Base-by-base conservation (phyloP, 768 basidiomycete genomes). In the Tephrocybe sp. region DNA sequence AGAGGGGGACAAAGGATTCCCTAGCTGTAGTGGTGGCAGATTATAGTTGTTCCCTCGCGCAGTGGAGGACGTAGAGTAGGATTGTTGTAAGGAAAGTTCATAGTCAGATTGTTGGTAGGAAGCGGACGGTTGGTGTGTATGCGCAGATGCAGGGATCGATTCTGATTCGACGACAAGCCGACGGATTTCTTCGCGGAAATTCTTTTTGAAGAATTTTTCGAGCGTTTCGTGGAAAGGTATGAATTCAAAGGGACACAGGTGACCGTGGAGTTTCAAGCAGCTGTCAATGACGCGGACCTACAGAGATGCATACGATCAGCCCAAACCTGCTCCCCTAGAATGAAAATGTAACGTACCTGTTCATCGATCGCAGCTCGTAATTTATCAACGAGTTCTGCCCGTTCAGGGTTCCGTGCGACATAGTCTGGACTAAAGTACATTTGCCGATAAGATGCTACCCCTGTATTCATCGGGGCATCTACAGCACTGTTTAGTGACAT, bases 161-260 rank as follows among this genome's bases (percentile, higher is more conserved):
- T 84, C 83, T 14, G 82, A 74, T 17, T 69, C 62, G 5, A 85
- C 75, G 1, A 76, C 78, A 40, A 93, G 71, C 4, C 87, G 82
- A 44, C 79, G 78, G 39, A 93, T 87, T 63, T 93, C 91, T 33
- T 92, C 91, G 3, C 80, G 68, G 70, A 91, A 93, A 61, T 91
- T 91, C 66, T 87, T 89, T 49, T 74, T 79, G 75, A 92, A 93
- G 68, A 93, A 87, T 54, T 79, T 84, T 64, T 90, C 86, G 39
- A 98, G 74, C 0, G 92, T 92, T 52, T 87, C 85, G 63, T 98
- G 95, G 78, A 98, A 98, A 4, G 84, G 80, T n/a, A 87, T 71
- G 79, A 97, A 96, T 65, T 94, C 92, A 11, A 83, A 79, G 0
- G 90, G 82, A 63, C 92, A 94, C 26, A 96, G 70, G 39, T 83